Conservation (phyloP, 306 rosid genomes). For the Begonia fuchsioides region DNA sequence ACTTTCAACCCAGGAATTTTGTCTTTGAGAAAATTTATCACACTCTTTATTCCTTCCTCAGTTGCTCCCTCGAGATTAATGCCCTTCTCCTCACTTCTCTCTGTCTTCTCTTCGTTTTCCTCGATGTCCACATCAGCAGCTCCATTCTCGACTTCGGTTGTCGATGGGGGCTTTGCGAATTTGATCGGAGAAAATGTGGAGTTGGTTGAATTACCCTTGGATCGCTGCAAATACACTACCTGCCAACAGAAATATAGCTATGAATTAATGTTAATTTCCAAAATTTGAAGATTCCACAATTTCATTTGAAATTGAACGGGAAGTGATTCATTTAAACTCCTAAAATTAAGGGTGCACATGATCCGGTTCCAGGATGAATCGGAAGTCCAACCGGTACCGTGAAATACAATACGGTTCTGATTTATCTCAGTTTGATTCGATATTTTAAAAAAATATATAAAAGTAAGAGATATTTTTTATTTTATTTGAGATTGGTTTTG, state of each 20-base stretch:
- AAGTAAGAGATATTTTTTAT: too few relatives aligned
- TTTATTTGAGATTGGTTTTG: too few relatives aligned
- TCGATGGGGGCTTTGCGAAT: constrained; percentile 36
- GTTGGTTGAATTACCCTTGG: constrained; percentile 48
- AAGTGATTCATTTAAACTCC: too few relatives aligned
- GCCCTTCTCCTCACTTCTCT: constrained; percentile 53
- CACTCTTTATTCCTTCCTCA: constrained; percentile 90
- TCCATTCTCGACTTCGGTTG: constrained; percentile 43
- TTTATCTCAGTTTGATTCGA: too few relatives aligned
- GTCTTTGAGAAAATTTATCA: constrained; percentile 78
- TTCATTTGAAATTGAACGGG: too few relatives aligned
- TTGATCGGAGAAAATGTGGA: constrained; percentile 17
- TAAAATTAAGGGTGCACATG: too few relatives aligned
- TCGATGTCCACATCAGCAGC: constrained; percentile 40
- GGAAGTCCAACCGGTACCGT: too few relatives aligned
- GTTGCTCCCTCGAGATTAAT: constrained; percentile 52
- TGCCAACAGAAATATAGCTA: constrained; percentile 15
- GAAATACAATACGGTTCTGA: too few relatives aligned
- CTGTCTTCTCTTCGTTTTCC: constrained; percentile 44
- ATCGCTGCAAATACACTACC: constrained; percentile 76
- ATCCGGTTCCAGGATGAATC: too few relatives aligned
- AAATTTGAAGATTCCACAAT: too few relatives aligned
- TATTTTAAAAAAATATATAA: too few relatives aligned
- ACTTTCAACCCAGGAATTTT: constrained; percentile 92
- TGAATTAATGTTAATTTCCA: too few relatives aligned